Evolutionary conservation across 805 yeast genomes (phyloP).

Genomic region (Candida argentea): DNA sequence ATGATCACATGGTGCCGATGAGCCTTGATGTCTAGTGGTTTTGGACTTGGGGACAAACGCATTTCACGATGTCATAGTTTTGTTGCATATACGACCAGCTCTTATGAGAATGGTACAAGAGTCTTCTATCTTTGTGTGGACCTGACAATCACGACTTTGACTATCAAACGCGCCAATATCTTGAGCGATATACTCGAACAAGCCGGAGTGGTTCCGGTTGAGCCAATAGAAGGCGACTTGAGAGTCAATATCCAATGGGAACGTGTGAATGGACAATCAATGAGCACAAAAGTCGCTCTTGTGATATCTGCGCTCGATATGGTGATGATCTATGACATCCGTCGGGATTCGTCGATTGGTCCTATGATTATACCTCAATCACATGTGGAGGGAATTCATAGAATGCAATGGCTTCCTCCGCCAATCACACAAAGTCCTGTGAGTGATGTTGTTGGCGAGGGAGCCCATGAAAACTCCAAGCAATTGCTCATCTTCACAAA

Average conservation of each 20-base stretch:
- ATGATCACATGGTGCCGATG: too few relatives aligned
- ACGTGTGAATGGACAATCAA: constrained; percentile 2
- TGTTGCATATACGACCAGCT: too few relatives aligned
- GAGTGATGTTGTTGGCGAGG: too few relatives aligned
- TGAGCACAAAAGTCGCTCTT: constrained; percentile 22
- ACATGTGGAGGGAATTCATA: constrained; percentile 17
- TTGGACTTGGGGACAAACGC: too few relatives aligned
- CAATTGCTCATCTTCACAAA: constrained; percentile 24
- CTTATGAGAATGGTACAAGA: too few relatives aligned
- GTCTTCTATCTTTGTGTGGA: too few relatives aligned
- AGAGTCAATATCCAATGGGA: constrained; percentile 22
- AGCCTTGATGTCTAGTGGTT: too few relatives aligned
- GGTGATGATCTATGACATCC: constrained; percentile 16
- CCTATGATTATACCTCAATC: constrained; percentile 25
- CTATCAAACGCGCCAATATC: too few relatives aligned
- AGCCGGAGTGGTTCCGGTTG: neutral
- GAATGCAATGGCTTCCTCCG: constrained; percentile 26
- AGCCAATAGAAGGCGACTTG: constrained; percentile 2
- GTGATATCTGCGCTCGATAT: constrained; percentile 10
- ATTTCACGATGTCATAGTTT: too few relatives aligned
- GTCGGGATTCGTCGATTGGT: constrained; percentile 1
- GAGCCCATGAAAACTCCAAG: constrained; percentile 23
- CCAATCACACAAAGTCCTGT: neutral
- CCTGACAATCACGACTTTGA: too few relatives aligned
- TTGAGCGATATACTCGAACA: constrained; percentile 1